Base-by-base conservation (phyloP, 2,329 filamentous ascomycete species). In the Fusarium nurragi region DNA sequence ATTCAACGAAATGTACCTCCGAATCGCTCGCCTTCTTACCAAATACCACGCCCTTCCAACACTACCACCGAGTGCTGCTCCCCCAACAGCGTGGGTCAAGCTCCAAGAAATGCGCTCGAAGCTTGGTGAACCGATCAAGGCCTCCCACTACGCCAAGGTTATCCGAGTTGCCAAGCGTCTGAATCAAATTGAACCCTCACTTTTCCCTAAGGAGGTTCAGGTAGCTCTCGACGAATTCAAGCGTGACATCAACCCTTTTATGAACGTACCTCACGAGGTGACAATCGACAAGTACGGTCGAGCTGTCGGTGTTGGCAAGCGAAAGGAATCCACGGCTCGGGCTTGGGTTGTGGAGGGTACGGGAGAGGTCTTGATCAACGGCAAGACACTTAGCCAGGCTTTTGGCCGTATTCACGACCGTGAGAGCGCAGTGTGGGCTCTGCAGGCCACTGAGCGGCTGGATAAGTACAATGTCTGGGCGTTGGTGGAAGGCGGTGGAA, bases 381-480 rank as follows among this genome's bases (percentile, higher is more conserved):
- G 94, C 63, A 94, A 93, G 80, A 87, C 86, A n/a, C 81, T 99
- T 54, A 86, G 85, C 47, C 86, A 95, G 47, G 89, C 87, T 21
- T 99, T 99, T 77, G 91, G 89, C 30, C 88, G 95, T 32, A 79
- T 97, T 47, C 94, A 99, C 76, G 94, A 99, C 78, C 88, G 95
- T 39, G 95, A 98, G 81, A 97, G 93, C 74, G 94, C 92, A 4
- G 81, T 97, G 5, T 99, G 94, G 94, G 88, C 94, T 9, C 79
- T 99, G 73, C 93, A 94, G 73, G 85, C 88, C 46, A 96, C 93
- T 22, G 84, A 90, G 39, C 84, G 95, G 65, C 79, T 97, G 66
- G 93, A 97, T 83, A 98, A 97, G 78, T 99, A 99, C 83, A 99
- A 99, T 74, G 88, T 97, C 5, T 99, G 93, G 89, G 94, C 90